Evolutionary conservation across 208 protist species (phyloP), one percentile per base, ranked within the genome.

Genomic region (Crithidia thermophila): DNA sequence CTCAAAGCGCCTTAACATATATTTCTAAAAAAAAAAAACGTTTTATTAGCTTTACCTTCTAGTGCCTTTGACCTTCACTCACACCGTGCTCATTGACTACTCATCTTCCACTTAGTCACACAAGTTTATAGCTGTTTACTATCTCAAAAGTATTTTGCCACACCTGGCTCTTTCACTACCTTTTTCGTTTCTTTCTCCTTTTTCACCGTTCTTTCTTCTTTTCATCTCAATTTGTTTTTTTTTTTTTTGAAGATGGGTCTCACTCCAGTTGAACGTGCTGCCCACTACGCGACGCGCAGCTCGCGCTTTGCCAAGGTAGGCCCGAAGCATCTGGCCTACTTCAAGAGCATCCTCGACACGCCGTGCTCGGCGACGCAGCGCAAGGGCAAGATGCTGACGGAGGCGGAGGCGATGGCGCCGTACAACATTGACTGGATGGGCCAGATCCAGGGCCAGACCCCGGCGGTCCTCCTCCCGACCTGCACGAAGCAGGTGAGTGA

Each of bases 341-440:
- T 91, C 23, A 47, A 70, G 21, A 69, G 49, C n/a, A 68, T 91
- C n/a, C 70, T 91, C 10, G 63, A 65, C 11, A 68, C 57, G 51
- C 85, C 82, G 18, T 87, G 84, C 58, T 58, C 67, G 18, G 51
- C 21, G 13, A 87, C 72, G 13, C 62, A 84, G 37, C 80, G 73
- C 4, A 49, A 67, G 45, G 85, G 85, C 20, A 88, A 79, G 50
- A 67, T 91, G 39, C 53, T 88, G 37, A 81, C 75, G 0, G 71
- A 88, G 11, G 21, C 62, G 31, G 57, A 73, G 28, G 71, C 71
- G n/a, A 76, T 84, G n/a, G 76, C 53, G 27, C 78, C 77, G 23
- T 89, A 80, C 61, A 93, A 93, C 71, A 51, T 61, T 28, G 87
- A 93, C 61, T 93, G 87, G 87, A 83, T 87, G 77, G 64, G 58